Evolutionary conservation across 768 basidiomycete genomes (phyloP).

Genomic region (Lanmaoa rubissima): DNA sequence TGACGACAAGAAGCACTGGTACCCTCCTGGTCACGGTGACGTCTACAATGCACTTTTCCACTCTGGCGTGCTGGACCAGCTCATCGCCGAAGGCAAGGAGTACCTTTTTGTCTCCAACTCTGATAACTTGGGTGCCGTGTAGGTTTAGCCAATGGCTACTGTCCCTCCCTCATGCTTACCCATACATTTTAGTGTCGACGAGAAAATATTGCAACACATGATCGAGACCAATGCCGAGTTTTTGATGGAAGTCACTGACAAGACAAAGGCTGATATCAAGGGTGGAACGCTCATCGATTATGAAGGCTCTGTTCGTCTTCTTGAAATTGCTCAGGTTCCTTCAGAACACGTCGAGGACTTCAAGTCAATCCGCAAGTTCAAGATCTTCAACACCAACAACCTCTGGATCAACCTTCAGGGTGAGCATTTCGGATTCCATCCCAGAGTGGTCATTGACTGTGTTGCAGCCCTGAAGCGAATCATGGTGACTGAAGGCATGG

Average conservation of each 20-base stretch:
- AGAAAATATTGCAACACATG: slow-evolving; percentile 67
- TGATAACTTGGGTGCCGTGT: slow-evolving; percentile 71
- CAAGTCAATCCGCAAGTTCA: slow-evolving; percentile 76
- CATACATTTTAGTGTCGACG: slow-evolving; percentile 50
- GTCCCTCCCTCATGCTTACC: slow-evolving; percentile 1
- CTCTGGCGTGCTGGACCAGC: slow-evolving; percentile 71
- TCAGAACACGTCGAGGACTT: slow-evolving; percentile 73
- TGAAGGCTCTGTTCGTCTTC: slow-evolving; percentile 62
- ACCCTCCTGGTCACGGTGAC: slow-evolving; percentile 77
- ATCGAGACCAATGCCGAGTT: slow-evolving; percentile 62
- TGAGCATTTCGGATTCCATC: slow-evolving; percentile 12
- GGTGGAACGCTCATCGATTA: slow-evolving; percentile 70
- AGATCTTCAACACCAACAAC: slow-evolving; percentile 77
- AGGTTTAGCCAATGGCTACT: slow-evolving; percentile 16
- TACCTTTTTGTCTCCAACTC: slow-evolving; percentile 80
- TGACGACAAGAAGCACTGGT: slow-evolving; percentile 70
- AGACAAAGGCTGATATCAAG: slow-evolving; percentile 81
- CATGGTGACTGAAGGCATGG: slow-evolving; percentile 65
- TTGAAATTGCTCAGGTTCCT: slow-evolving; percentile 76
- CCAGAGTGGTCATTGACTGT: slow-evolving; percentile 1
- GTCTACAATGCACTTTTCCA: slow-evolving; percentile 69
- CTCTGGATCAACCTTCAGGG: slow-evolving; percentile 55
- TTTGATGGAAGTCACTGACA: slow-evolving; percentile 78
- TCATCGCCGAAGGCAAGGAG: slow-evolving; percentile 69
- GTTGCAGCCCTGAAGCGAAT: slow-evolving; percentile 64